Conservation (phyloP, 1,139 yeast genomes). For the Hemisphaericaspora subhashii region DNA sequence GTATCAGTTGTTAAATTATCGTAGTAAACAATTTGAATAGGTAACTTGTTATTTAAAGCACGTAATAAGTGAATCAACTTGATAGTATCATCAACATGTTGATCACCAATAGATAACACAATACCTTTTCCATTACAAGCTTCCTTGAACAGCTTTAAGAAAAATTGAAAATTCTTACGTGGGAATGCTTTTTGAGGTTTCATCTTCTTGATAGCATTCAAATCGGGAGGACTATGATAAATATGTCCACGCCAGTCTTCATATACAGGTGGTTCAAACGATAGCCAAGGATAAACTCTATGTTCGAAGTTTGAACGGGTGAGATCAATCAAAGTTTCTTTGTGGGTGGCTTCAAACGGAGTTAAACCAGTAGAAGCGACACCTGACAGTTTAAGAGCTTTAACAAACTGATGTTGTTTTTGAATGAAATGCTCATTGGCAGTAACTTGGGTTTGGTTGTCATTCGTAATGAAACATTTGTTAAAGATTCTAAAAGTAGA, state of each 20-base stretch:
- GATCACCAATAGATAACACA: slow-evolving; percentile 35
- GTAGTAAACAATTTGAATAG: slow-evolving; percentile 36
- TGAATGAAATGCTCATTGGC: slow-evolving; percentile 8
- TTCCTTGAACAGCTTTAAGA: slow-evolving; percentile 24
- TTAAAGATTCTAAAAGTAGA: slow-evolving; percentile 37
- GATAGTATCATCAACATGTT: slow-evolving; percentile 27
- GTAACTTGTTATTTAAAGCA: slow-evolving; percentile 32
- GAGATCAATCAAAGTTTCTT: slow-evolving; percentile 14
- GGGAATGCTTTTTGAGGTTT: slow-evolving; percentile 15
- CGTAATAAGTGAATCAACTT: slow-evolving; percentile 32
- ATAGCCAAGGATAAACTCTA: slow-evolving; percentile 21
- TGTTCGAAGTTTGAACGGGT: slow-evolving; percentile 18
- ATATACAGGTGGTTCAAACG: slow-evolving; percentile 17
- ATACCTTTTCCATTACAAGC: slow-evolving; percentile 36
- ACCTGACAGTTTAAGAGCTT: slow-evolving; percentile 8
- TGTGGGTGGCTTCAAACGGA: slow-evolving; percentile 23
- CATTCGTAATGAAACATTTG: slow-evolving; percentile 33
- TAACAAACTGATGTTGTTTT: slow-evolving; percentile 11
- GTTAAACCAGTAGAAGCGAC: slow-evolving; percentile 15
- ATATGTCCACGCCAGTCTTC: slow-evolving; percentile 13
- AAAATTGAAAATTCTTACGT: slow-evolving; percentile 17
- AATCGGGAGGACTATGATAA: slow-evolving; percentile 36
- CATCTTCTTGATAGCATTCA: slow-evolving; percentile 40
- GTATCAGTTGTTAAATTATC: slow-evolving; percentile 24
- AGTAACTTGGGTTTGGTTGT: slow-evolving; percentile 10